phyloP scores from a whole-genome alignment of 2,329 filamentous ascomycete species.

The Ceratocystis eucalypticola region DNA sequence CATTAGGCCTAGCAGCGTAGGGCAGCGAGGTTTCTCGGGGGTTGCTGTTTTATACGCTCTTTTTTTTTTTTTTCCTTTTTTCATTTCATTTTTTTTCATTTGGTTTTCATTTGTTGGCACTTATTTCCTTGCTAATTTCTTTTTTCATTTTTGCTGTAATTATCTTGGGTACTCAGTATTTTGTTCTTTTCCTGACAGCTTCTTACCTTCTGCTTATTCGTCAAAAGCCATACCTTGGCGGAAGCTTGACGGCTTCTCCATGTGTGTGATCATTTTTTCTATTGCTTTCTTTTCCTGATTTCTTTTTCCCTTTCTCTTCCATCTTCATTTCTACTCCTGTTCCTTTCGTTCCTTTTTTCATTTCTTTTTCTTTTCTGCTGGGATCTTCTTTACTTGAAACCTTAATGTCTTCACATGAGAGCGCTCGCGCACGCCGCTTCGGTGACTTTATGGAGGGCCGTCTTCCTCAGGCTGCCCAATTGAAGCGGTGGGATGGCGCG shows the following conservation, averaged over 20 bases:
- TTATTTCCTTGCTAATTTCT: conserved; percentile 3
- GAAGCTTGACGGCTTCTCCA: not conserved
- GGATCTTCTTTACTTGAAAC: not conserved
- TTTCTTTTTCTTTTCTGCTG: not conserved
- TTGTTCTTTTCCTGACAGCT: not conserved
- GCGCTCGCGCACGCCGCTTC: conserved; percentile 20
- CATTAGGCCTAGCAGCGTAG: not conserved
- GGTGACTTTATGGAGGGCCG: conserved; percentile 25
- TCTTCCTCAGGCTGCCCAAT: conserved; percentile 22
- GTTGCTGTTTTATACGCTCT: not conserved
- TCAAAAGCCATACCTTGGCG: not conserved
- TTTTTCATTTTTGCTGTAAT: not conserved
- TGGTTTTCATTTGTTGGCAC: conserved; percentile 16
- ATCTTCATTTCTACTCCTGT: not conserved
- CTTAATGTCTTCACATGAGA: conserved; percentile 8
- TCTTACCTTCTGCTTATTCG: not conserved
- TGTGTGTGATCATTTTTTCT: not conserved
- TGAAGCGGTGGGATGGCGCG: conserved; percentile 41
- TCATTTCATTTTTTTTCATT: not conserved
- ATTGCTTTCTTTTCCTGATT: conserved; percentile 8
- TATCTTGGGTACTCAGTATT: not conserved
- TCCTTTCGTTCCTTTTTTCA: not conserved
- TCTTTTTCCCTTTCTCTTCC: not conserved
- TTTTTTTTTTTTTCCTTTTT: conserved; percentile 6
- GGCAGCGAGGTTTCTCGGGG: conserved; percentile 5